Conservation (phyloP, 169 alveolate genomes). For the Plasmodium sp. region DNA sequence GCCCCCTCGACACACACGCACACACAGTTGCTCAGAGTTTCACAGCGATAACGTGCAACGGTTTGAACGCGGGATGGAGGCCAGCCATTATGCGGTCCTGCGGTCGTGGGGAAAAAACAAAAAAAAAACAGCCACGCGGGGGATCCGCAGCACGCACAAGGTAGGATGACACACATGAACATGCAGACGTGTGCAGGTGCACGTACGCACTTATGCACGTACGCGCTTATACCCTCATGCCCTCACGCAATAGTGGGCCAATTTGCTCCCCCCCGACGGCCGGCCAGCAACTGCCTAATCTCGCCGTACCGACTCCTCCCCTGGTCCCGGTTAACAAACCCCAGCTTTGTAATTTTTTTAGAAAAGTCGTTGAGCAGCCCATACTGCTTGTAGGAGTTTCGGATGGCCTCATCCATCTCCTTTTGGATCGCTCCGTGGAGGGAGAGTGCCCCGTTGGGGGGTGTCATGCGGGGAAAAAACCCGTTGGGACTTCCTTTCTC, state of each 20-base stretch:
- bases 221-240: too few relatives aligned
- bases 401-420: slow-evolving; percentile 42
- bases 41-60: not conserved
- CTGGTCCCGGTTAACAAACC: not conserved
- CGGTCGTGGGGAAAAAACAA: not conserved
- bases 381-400: slow-evolving; percentile 7
- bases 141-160: not conserved
- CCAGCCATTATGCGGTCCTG: too few relatives aligned
- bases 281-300: not conserved
- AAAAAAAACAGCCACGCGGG: not conserved
- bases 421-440: not conserved
- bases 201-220: too few relatives aligned
- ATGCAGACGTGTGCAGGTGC: not conserved
- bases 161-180: not conserved
- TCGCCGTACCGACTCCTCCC: not conserved
- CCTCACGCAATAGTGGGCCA: too few relatives aligned
- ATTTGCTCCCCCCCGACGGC: too few relatives aligned
- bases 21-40: too few relatives aligned
- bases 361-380: slow-evolving; percentile 6
- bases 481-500: not conserved
- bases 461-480: not conserved
- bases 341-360: slow-evolving; percentile 29
- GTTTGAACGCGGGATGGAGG: not conserved
- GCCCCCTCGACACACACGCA: not conserved
- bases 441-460: not conserved